Base-by-base conservation (phyloP, 331 rosid species). In the Quercus tomentella region DNA sequence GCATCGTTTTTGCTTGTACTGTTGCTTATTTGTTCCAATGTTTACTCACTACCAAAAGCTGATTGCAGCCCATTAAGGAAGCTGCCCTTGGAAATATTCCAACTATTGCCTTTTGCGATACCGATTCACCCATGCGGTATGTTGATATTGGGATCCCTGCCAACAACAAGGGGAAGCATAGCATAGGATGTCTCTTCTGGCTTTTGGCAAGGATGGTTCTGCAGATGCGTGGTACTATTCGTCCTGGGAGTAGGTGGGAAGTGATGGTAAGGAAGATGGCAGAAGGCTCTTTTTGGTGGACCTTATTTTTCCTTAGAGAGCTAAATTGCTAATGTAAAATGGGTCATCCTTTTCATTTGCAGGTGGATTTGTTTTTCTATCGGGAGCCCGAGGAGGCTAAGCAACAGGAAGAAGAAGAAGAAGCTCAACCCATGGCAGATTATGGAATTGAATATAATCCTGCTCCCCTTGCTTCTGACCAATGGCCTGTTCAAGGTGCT, bases 101-200 rank as follows among this genome's bases (percentile, higher is more conserved):
- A 1, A 91, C 98, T 1, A 93, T 93, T 45, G 97, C 98, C 22
- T 93, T 93, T 33, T 93, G 98, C 7, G 98, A 93, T 61, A 92
- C 98, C 2, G 98, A 93, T 79, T 92, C 97, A 0, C 93, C 97
- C 3, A 93, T 93, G 97, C 22, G 87, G 5, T 88, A 90, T 70
- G 98, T 93, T 56, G 98, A 94, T 70, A 92, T 94, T 76, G 97
- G 97, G 22, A 94, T 94, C 74, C 98, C 97, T 17, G 96, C 98
- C 56, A 94, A 94, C 66, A 94, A 94, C 82, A 94, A 94, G 86
- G 98, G 98, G 1, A 94, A 92, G 51, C 97, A 94, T 65, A 90
- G 93, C 82, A 91, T 93, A 2, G 97, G 98, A 15, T 93, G 98
- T 75, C 98, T 93, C 30, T 93, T 93, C 52, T 89, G 92, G 92